Evolutionary conservation across 2,329 filamentous ascomycete genomes (phyloP).

Genomic region (Esteya vermicola): DNA sequence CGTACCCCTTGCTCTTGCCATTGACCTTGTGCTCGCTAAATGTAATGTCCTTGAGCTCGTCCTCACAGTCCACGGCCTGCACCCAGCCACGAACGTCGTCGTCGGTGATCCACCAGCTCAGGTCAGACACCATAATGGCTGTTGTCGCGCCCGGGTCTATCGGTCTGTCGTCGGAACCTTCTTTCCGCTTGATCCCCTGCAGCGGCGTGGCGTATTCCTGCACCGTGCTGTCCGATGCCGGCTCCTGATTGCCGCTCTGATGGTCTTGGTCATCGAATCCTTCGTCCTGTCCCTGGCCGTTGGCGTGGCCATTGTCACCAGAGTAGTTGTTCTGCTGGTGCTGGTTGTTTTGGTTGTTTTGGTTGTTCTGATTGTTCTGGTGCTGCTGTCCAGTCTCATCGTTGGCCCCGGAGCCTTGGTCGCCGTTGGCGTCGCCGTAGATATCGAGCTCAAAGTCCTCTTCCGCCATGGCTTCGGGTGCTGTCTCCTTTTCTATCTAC

Average conservation of each 20-base stretch:
- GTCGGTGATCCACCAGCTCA: constrained; percentile 95
- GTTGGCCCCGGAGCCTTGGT: constrained; percentile 24
- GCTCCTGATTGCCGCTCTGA: constrained; percentile 10
- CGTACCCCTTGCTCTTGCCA: constrained; percentile 93
- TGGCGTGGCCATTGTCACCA: constrained; percentile 22
- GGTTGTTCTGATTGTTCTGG: no score
- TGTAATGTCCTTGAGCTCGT: constrained; percentile 79
- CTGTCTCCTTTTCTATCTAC: neutral
- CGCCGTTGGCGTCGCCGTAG: constrained; percentile 45
- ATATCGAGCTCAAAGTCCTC: constrained; percentile 62
- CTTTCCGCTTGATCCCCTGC: constrained; percentile 48
- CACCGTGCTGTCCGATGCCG: constrained; percentile 12
- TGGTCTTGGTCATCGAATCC: constrained; percentile 8
- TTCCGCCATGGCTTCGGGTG: constrained; percentile 42
- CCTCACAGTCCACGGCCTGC: constrained; percentile 63
- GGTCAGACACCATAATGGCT: constrained; percentile 73
- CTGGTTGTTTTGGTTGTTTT: constrained; percentile 11
- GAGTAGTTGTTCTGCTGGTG: constrained; percentile 11
- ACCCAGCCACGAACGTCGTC: constrained; percentile 87
- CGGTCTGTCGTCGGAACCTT: constrained; percentile 41
- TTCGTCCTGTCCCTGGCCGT: constrained; percentile 17
- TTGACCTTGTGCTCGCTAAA: constrained; percentile 99
- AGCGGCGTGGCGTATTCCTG: constrained; percentile 22
- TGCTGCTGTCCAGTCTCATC: constrained; percentile 8
- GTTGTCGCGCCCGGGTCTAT: constrained; percentile 47